These are phyloP conservation scores for Sporisorium iseilematis-ciliati DNA, from an alignment of 1,284 basidiomycete genomes.

Conservation along the genomic window DNA sequence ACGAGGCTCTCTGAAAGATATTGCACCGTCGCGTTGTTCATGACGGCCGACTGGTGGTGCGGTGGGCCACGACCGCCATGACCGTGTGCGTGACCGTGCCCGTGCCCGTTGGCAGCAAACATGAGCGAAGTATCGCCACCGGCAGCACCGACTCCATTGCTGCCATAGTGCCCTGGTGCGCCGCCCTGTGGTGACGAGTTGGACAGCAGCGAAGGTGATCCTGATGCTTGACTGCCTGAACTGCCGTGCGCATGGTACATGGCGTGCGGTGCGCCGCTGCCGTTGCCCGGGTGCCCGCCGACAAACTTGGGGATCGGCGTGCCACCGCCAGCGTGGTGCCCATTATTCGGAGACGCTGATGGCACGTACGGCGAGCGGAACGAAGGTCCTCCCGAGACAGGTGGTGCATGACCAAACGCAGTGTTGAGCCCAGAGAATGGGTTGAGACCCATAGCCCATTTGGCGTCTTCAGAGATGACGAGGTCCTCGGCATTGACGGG, in stretches of 20 bases:
- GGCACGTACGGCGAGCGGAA: slow-evolving; percentile 30
- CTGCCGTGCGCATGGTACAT: slow-evolving; percentile 28
- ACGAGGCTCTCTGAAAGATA: slow-evolving; percentile 43
- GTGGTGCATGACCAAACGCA: slow-evolving; percentile 10
- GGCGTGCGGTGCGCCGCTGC: slow-evolving; percentile 18
- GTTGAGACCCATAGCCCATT: slow-evolving; percentile 52
- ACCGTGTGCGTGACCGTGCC: background rate
- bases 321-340: slow-evolving; percentile 2
- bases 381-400: background rate
- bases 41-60: slow-evolving; percentile 7
- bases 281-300: slow-evolving; percentile 15
- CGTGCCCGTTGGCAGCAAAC: slow-evolving; percentile 21
- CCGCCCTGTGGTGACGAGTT: slow-evolving; percentile 23
- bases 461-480: slow-evolving; percentile 46
- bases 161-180: slow-evolving; percentile 13
- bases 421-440: slow-evolving; percentile 36
- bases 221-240: slow-evolving; percentile 26
- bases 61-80: slow-evolving; percentile 13
- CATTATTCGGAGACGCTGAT: slow-evolving; percentile 18
- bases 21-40: slow-evolving; percentile 30
- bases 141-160: background rate
- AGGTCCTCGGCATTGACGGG: slow-evolving; percentile 50
- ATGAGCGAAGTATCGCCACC: slow-evolving; percentile 15
- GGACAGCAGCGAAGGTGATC: slow-evolving; percentile 38
- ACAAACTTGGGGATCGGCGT: slow-evolving; percentile 20